Evolutionary conservation across 768 basidiomycete genomes (phyloP).

Genomic region (Panaeolus cyanescens): DNA sequence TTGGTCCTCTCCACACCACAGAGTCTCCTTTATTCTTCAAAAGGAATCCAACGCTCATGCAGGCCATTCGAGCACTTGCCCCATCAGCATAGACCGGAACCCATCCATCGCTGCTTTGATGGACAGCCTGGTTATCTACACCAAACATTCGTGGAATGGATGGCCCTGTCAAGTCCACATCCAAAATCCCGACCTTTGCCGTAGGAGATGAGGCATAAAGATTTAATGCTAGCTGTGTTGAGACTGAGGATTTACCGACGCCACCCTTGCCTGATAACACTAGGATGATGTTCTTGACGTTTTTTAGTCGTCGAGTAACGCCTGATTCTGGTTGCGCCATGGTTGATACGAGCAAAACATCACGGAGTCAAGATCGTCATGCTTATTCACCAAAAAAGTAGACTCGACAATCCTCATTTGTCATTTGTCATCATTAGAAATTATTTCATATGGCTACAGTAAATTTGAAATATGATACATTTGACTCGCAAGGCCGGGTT

Average conservation of each 20-base stretch:
- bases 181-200: conserved; percentile 83
- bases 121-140: conserved; percentile 82
- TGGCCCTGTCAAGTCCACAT: conserved; percentile 92
- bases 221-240: conserved; percentile 88
- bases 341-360: conserved; percentile 14
- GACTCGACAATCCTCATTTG: conserved; percentile 15
- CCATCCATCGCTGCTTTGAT: conserved; percentile 96
- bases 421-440: conserved; percentile 10
- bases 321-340: conserved; percentile 50
- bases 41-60: conserved; percentile 97
- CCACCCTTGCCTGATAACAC: conserved; percentile 97
- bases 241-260: conserved; percentile 97
- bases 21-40: conserved; percentile 89
- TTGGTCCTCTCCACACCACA: conserved; percentile 98
- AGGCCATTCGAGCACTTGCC: conserved; percentile 69
- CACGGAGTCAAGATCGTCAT: conserved; percentile 12
- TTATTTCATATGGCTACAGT: neutral
- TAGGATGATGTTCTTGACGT: conserved; percentile 85
- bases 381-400: conserved; percentile 8
- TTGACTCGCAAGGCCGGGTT: neutral
- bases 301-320: conserved; percentile 67
- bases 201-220: conserved; percentile 70
- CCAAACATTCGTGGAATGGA: conserved; percentile 96
- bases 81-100: conserved; percentile 97
- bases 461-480: neutral